A percentile compares a stretch with the other conserved stretches of the same genome.
These are phyloP conservation scores for Solanum paucissectum DNA, from an alignment of 257 asterid genomes.

Conservation along the genomic window DNA sequence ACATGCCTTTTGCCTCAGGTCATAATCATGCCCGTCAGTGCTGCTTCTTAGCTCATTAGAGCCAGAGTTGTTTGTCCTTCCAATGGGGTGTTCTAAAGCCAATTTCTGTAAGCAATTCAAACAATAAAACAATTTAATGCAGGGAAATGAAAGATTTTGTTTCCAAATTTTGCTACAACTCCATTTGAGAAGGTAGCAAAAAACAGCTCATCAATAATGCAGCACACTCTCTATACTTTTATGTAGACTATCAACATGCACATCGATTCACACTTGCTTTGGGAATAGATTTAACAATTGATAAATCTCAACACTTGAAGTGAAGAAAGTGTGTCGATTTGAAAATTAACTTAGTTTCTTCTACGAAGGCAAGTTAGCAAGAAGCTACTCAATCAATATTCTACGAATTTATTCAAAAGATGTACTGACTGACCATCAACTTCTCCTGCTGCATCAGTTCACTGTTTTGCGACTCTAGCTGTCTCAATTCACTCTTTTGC, in stretches of 20 bases:
- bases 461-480: conserved; percentile 50
- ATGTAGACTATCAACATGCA: neutral
- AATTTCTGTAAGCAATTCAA: conserved; percentile 27
- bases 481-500: conserved; percentile 63
- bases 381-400: neutral
- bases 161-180: neutral
- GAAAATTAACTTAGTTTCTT: neutral
- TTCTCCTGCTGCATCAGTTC: conserved; percentile 57
- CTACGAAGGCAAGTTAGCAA: neutral
- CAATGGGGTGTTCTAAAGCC: conserved; percentile 39
- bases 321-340: neutral
- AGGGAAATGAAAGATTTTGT: neutral
- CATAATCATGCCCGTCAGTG: conserved; percentile 51
- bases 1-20: conserved; percentile 62
- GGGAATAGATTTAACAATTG: neutral
- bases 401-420: neutral
- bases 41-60: conserved; percentile 7
- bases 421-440: conserved; percentile 54
- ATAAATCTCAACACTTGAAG: neutral
- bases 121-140: neutral
- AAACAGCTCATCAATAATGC: neutral
- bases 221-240: neutral
- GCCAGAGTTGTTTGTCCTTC: conserved; percentile 15
- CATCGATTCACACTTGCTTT: neutral
- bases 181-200: neutral